Evolutionary conservation across 2,329 filamentous ascomycete species (phyloP), one percentile per base, ranked within the genome.

Genomic region (Fusarium tricinctum): DNA sequence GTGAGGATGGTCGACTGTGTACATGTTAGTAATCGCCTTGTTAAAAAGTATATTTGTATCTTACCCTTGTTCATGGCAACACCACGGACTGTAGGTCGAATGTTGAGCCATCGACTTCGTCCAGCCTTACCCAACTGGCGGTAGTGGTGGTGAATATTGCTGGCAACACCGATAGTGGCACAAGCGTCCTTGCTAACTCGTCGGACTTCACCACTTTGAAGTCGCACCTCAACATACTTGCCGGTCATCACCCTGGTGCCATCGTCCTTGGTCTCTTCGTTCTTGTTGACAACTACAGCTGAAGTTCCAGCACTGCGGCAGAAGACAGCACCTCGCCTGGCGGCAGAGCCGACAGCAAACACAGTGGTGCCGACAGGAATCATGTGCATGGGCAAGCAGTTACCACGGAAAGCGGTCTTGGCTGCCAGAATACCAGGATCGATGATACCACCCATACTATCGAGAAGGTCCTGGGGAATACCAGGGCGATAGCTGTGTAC

Each of bases 371-470:
- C 95, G 39, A 97, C 87, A 2, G 96, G 97, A 63, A 99, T 92
- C 90, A 99, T 96, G 81, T 97, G 92, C 77, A 99, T 84, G 15
- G 96, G 96, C 72, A 99, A 81, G 78, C 96, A 99, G 80, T 99
- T 99, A 56, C 96, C 96, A 75, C 93, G 88, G 83, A 94, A 94
- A 2, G 94, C 94, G 23, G 97, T 99, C 83, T 93, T 96, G 30
- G 96, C 92, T 9, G 97, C 96, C 66, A 99, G 83, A 78, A 99
- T 93, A 91, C 97, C 97, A 13, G 95, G 94, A 85, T 99, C 96
- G 50, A 97, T 87, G 42, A 91, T 83, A 72, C 96, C 95, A 64
- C 96, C 96, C 94, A 99, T 98, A 77, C 90, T 94, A 50, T 91
- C 89, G 74, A 97, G 86, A 57, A 99, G 83, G 68, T 96, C 91